A percentile compares a stretch with the other conserved stretches of the same genome.
Conservation (phyloP, 176 grass and related monocot species). For the Zoysia japonica region DNA sequence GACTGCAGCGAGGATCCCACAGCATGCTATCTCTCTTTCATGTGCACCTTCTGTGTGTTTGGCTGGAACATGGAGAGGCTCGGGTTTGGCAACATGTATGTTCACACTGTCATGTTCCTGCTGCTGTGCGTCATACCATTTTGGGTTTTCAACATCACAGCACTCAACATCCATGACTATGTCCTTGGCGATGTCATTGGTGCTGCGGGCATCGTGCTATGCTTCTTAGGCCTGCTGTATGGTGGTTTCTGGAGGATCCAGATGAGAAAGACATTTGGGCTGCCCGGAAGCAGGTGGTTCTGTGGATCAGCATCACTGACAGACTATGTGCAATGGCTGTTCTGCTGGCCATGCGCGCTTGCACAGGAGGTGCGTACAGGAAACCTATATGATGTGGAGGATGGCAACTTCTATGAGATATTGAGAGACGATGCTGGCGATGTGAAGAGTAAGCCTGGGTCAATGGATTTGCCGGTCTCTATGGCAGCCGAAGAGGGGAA, state of each 20-base stretch:
- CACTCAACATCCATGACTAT: constrained; percentile 68
- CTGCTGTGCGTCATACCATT: constrained; percentile 82
- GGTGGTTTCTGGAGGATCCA: constrained; percentile 95
- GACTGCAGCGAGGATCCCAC: constrained; percentile 64
- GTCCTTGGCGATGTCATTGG: constrained; percentile 54
- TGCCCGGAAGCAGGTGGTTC: constrained; percentile 52
- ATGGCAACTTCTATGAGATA: constrained; percentile 52
- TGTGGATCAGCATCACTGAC: constrained; percentile 56
- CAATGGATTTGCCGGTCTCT: not conserved
- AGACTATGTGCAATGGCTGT: constrained; percentile 71
- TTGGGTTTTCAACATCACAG: constrained; percentile 86
- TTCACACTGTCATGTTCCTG: constrained; percentile 72
- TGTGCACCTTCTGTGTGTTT: constrained; percentile 87
- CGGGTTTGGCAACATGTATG: constrained; percentile 91
- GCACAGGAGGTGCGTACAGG: constrained; percentile 89
- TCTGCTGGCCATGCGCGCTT: constrained; percentile 78
- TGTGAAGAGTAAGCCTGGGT: constrained; percentile 10
- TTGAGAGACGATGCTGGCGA: constrained; percentile 24
- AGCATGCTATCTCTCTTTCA: constrained; percentile 61
- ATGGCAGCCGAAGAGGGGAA: not conserved
- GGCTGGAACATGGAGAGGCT: constrained; percentile 97
- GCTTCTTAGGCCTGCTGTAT: constrained; percentile 74
- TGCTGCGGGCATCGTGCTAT: constrained; percentile 55
- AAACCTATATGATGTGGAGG: constrained; percentile 60
- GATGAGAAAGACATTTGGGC: constrained; percentile 69